Conservation (phyloP, 1,284 basidiomycete species). For the Irpex lacteus region DNA sequence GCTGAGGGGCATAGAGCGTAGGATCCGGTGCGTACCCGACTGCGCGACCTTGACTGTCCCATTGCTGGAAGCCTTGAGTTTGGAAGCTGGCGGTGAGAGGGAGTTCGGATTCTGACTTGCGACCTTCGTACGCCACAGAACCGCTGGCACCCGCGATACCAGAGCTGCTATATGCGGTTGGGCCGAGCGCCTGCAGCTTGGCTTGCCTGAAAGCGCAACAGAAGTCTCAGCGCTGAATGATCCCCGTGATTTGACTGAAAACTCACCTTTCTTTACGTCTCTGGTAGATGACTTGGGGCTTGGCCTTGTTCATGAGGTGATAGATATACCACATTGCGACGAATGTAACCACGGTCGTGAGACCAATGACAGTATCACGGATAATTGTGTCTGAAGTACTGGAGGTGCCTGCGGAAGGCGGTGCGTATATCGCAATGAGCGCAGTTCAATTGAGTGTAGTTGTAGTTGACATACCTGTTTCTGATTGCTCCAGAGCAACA, state of each 20-base stretch:
- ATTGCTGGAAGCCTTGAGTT: slow-evolving; percentile 29
- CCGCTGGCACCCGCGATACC: slow-evolving; percentile 26
- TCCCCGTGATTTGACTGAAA: background rate
- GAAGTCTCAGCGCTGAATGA: background rate
- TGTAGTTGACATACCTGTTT: slow-evolving; percentile 30
- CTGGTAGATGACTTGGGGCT: slow-evolving; percentile 71
- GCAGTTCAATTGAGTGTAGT: background rate
- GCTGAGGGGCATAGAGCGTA: slow-evolving; percentile 34
- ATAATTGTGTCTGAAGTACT: slow-evolving; percentile 54
- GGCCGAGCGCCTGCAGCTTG: slow-evolving; percentile 35
- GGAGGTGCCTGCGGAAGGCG: slow-evolving; percentile 21
- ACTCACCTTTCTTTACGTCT: slow-evolving; percentile 66
- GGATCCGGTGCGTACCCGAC: slow-evolving; percentile 35
- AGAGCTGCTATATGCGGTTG: slow-evolving; percentile 27
- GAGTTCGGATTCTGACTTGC: slow-evolving; percentile 37
- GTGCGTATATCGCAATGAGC: background rate
- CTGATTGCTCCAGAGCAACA: slow-evolving; percentile 53
- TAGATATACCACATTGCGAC: slow-evolving; percentile 84
- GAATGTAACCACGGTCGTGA: slow-evolving; percentile 73
- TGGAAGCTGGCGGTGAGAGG: slow-evolving; percentile 33
- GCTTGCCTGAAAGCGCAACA: slow-evolving; percentile 37
- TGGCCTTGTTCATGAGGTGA: slow-evolving; percentile 70
- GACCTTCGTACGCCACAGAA: slow-evolving; percentile 34
- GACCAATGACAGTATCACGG: slow-evolving; percentile 57
- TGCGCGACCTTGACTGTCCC: slow-evolving; percentile 33